Conservation (phyloP, 345 rosid genomes). For the Anastatica hierochuntica region DNA sequence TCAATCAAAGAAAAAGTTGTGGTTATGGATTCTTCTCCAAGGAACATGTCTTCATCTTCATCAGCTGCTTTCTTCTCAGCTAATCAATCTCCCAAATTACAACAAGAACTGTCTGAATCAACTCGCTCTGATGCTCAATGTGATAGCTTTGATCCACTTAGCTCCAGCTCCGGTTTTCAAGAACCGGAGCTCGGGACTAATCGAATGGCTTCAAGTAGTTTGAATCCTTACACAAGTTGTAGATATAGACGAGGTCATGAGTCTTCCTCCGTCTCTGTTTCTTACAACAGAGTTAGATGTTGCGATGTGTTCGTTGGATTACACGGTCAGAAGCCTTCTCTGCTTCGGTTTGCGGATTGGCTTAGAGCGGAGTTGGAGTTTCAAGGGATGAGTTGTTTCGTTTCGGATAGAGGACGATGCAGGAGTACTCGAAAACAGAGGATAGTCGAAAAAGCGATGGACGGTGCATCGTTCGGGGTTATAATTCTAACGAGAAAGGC, state of each 20-base stretch:
- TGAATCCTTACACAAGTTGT: conserved; percentile 39
- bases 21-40: conserved; percentile 51
- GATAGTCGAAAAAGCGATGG: conserved; percentile 71
- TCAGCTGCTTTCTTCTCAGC: conserved; percentile 91
- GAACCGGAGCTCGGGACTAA: conserved; percentile 33
- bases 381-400: conserved; percentile 89
- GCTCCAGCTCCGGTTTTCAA: conserved; percentile 46
- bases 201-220: conserved; percentile 36
- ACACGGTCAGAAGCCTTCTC: conserved; percentile 66
- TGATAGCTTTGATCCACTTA: conserved; percentile 46
- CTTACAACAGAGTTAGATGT: conserved; percentile 58
- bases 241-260: conserved; percentile 28
- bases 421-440: conserved; percentile 64
- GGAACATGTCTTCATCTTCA: conserved; percentile 79
- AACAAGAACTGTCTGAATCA: conserved; percentile 44
- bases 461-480: conserved; percentile 75
- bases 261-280: conserved; percentile 45
- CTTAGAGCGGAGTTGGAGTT: conserved; percentile 77
- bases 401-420: conserved; percentile 69
- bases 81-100: conserved; percentile 60
- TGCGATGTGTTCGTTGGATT: conserved; percentile 81
- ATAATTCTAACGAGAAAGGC: conserved; percentile 76
- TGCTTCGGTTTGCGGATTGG: conserved; percentile 79
- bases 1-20: conserved; percentile 17
- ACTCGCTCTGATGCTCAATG: conserved; percentile 53